Evolutionary conservation across 352 stramenopile genomes (phyloP).

Genomic region (Globisporangium polare): DNA sequence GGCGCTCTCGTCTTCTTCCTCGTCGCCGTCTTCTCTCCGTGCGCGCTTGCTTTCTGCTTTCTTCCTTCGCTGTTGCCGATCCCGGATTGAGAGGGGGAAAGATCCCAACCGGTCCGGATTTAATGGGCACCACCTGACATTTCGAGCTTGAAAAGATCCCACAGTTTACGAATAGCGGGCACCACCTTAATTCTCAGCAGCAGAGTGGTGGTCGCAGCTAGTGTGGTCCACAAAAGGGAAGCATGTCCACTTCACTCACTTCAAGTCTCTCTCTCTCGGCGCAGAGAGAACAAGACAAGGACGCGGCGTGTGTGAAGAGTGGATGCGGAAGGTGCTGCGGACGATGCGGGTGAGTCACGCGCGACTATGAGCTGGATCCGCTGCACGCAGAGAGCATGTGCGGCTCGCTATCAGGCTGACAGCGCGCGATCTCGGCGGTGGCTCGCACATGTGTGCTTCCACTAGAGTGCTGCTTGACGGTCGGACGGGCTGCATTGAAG

Average conservation of each 20-base stretch:
- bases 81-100: constrained; percentile 22
- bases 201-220: neutral
- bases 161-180: no score
- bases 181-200: neutral
- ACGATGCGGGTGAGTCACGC: constrained; percentile 5
- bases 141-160: no score
- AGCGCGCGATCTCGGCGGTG: neutral
- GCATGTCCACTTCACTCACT: neutral
- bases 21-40: neutral
- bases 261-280: neutral
- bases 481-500: neutral
- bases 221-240: constrained; percentile 6
- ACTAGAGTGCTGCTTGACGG: neutral
- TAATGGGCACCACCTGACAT: neutral
- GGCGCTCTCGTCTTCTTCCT: neutral
- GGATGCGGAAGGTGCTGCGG: constrained; percentile 5
- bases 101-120: constrained; percentile 15
- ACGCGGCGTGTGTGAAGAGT: neutral
- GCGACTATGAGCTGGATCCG: neutral
- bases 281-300: neutral
- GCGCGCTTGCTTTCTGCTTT: constrained; percentile 9
- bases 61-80: constrained; percentile 9
- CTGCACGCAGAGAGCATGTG: neutral
- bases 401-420: neutral
- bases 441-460: neutral